Evolutionary conservation across 306 rosid species (phyloP), one percentile per base, ranked within the genome.

Genomic region (Vachellia pachyceras): DNA sequence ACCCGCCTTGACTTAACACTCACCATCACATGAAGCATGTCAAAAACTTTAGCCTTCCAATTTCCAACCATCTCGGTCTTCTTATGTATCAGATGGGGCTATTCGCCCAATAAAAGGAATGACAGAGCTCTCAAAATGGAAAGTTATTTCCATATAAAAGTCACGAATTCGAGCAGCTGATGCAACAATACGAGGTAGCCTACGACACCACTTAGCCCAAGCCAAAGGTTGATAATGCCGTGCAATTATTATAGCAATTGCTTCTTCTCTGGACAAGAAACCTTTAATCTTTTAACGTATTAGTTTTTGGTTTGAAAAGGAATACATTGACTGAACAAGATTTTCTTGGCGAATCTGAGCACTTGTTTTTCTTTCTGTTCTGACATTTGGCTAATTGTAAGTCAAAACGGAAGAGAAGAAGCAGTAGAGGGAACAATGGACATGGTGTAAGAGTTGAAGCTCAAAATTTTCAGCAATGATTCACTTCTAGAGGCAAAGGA

Each of bases 141-240:
- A 96, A 79, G 92, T 90, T 74, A 96, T 96, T 90, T 96, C 99
- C 99, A 93, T 96, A 79, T 96, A 96, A 85, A 96, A 96, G 81
- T 96, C 99, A 74, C 97, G 99, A 73, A 96, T 96, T 3, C 98
- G 98, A 10, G 90, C 35, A 8, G 96, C 92, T 3, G 99, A 93
- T 66, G 98, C 99, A 77, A 93, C 89, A 74, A 96, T 96, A 4
- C 99, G 93, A 20, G 99, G 99, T 78, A 93, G 97, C 81, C 99
- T 93, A 5, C 99, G 96, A 76, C 98, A 90, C 99, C 99, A 93
- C 88, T 96, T 96, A 57, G 99, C 98, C 99, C 99, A 96, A 77
- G 99, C 97, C 57, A 93, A 87, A 45, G 98, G 98, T 57, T 93
- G 98, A 82, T 92, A 93, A 63, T 93, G 94, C 12, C 98, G 84